Evolutionary conservation across 495 filamentous ascomycete species (phyloP), one percentile per base, ranked within the genome.

Genomic region (Aspergillus sclerotioniger): DNA sequence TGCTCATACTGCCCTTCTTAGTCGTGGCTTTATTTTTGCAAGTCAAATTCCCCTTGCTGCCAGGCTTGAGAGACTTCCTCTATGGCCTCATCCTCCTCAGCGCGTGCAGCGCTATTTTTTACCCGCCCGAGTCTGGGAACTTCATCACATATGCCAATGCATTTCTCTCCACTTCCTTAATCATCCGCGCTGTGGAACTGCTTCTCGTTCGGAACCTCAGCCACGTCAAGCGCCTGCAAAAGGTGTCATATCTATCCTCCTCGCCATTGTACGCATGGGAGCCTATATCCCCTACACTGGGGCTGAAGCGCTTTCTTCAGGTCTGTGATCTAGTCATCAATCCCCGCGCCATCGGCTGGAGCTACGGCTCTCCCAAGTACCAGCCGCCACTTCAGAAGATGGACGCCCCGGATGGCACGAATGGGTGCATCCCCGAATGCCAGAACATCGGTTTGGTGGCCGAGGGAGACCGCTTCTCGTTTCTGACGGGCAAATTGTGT

Each of bases 301-400:
- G 56, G 13, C 51, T 25, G 3, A 9, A 12, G 19, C 56, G 63
- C 4, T 47, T 65, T 2, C 21, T 54, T 15, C 59, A 33, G 8
- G 45, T 59, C 13, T 62, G 45, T 6, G 57, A 65, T 37, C 54
- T 65, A 9, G 28, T 62, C 9, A 31, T 52, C 35, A 65, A 62
- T 47, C 63, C 59, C 6, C 59, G 63, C 35, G 56, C 48, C 13
- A 60, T 65, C 28, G 63, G 63, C 12, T 65, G 63, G 63, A 61
- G 37, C 19, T 48, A 65, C 25, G 56, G 63, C 8, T 58, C 63
- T 4, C 31, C 20, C 45, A 52, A 49, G 16, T 65, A 65, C 44
- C 51, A 57, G 17, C 63, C 56, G 16, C 51, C 25, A n/a, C 29
- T 45, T 1, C 19, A 32, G 8, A 52, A 13, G 0, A 21, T 47